Evolutionary conservation across 1,139 yeast genomes (phyloP).

Genomic region (Taphrina flavorubra): DNA sequence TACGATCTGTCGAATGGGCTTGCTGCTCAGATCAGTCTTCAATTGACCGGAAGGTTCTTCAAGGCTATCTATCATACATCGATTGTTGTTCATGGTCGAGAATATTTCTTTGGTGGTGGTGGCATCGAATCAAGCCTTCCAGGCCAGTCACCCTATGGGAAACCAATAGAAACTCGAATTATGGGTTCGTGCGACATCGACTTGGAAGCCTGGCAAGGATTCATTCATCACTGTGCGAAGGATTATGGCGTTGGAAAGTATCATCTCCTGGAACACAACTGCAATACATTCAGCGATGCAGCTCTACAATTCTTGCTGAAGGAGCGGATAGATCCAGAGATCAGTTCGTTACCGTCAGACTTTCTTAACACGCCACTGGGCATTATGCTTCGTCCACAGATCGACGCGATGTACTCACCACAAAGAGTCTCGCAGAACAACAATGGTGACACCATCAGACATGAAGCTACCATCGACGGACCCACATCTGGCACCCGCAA

Average conservation of each 20-base stretch:
- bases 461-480: constrained; percentile 25
- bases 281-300: constrained; percentile 70
- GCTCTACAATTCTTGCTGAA: constrained; percentile 67
- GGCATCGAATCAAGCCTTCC: constrained; percentile 63
- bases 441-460: background rate
- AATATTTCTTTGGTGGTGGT: constrained; percentile 57
- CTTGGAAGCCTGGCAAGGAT: constrained; percentile 61
- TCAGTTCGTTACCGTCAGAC: constrained; percentile 61
- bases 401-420: constrained; percentile 46
- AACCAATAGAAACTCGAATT: constrained; percentile 61
- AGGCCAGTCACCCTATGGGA: constrained; percentile 66
- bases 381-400: constrained; percentile 55
- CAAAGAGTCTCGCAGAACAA: background rate
- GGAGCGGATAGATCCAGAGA: constrained; percentile 58
- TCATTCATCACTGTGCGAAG: constrained; percentile 58
- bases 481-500: constrained; percentile 25
- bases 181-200: constrained; percentile 63
- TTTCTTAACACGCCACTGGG: constrained; percentile 70
- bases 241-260: constrained; percentile 60
- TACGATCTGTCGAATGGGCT: constrained; percentile 66
- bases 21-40: constrained; percentile 57
- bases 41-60: constrained; percentile 57
- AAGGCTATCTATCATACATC: constrained; percentile 76
- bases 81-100: constrained; percentile 61
- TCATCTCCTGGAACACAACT: constrained; percentile 68